Base-by-base conservation (phyloP, 176 grass and related monocot species). In the Phoenix roebelenii region DNA sequence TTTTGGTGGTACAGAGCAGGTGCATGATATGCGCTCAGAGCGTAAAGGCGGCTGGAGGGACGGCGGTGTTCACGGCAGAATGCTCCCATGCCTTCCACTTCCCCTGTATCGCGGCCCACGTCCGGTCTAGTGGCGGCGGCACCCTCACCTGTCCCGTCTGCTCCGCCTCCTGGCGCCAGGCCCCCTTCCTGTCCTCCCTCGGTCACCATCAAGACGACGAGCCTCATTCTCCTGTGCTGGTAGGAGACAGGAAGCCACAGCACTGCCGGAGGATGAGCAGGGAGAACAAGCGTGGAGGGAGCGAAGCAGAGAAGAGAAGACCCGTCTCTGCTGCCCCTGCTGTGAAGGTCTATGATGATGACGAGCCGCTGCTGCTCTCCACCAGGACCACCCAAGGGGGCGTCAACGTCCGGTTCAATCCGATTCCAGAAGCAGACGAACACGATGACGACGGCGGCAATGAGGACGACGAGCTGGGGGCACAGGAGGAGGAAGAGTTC, bases 81-180 rank as follows among this genome's bases (percentile, higher is more conserved):
- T 98, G 93, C 58, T 84, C 87, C 6, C 93, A 98, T 72, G 54
- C 79, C 9, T 98, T 98, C 84, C 93, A 98, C 72, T 85, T 98
- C 52, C 81, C 87, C 35, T 98, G 93, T 78, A 98, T 98, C 76
- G 67, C 76, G 14, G 51, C 62, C 16, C 74, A 83, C 73, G 82
- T 83, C 18, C 82, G 76, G 50, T 65, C 77, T 49, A 57, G 79
- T 19, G 57, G 71, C 71, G 26, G 70, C 5, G 48, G 64, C 35
- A 44, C 54, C 5, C 87, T 88, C 59, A 51, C 25, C 52, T 98
- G 93, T 70, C 93, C 93, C 29, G 81, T 92, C 15, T 98, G 93
- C 73, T 74, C 84, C 20, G 50, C 73, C 32, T 66, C 76, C 22
- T 98, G 87, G 93, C 74, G 72, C 5, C 87, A 92, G 59, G 74